These are phyloP conservation scores for Rhododendron kiyosumense DNA, from an alignment of 148 eudicot species.

Conservation along the genomic window DNA sequence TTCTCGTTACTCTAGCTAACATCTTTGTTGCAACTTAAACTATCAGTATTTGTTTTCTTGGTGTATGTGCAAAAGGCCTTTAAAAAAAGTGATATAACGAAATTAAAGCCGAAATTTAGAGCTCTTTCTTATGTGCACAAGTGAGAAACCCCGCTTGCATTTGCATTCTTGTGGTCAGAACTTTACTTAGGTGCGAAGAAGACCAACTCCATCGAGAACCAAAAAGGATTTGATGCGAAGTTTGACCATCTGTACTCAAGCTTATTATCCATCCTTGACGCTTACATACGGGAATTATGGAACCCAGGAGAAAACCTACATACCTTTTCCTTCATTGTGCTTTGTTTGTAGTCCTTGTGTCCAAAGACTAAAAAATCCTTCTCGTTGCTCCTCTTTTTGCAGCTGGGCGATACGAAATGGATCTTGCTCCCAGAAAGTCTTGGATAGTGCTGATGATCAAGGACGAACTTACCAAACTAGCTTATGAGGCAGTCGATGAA, in stretches of 20 bases:
- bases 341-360: neutral
- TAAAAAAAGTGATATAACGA: neutral
- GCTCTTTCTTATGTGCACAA: neutral
- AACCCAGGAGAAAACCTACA: neutral
- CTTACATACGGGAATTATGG: neutral
- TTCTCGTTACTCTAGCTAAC: neutral
- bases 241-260: neutral
- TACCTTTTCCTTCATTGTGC: neutral
- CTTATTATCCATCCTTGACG: neutral
- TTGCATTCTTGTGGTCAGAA: neutral
- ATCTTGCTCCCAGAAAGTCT: slow-evolving; percentile 60
- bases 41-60: neutral
- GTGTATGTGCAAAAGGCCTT: neutral
- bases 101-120: neutral
- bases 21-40: neutral
- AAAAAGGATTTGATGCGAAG: neutral
- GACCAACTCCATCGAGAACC: neutral
- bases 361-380: neutral
- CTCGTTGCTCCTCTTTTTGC: slow-evolving; percentile 11
- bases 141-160: neutral
- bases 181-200: neutral
- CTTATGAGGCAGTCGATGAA: slow-evolving; percentile 77
- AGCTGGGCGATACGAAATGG: slow-evolving; percentile 62
- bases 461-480: slow-evolving; percentile 86
- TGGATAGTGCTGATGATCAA: slow-evolving; percentile 81